Percentiles rank a stretch among this genome's conserved stretches.
Evolutionary conservation across 1,139 yeast genomes (phyloP).

Genomic region (Yamadazyma taylorii): DNA sequence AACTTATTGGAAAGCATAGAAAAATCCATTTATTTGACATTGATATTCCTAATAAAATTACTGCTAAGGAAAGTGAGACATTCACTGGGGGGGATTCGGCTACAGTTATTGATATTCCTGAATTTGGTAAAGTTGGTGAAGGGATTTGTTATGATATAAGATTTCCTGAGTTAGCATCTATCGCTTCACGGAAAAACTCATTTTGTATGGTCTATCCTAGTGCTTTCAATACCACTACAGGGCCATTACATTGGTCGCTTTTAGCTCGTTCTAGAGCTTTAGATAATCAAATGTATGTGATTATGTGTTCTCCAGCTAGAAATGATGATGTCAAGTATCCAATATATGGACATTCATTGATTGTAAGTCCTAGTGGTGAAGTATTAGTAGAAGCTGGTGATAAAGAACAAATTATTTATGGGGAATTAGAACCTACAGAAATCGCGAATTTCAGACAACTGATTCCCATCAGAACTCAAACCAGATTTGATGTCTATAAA

Average conservation of each 20-base stretch:
- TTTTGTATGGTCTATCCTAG: constrained; percentile 94
- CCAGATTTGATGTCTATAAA: constrained; percentile 82
- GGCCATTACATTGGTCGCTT: constrained; percentile 92
- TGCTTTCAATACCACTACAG: constrained; percentile 94
- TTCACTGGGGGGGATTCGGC: constrained; percentile 78
- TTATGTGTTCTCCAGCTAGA: constrained; percentile 88
- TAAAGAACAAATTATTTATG: constrained; percentile 77
- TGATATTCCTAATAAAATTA: constrained; percentile 85
- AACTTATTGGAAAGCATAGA: constrained; percentile 79
- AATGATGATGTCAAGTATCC: constrained; percentile 71
- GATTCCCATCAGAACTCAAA: constrained; percentile 72
- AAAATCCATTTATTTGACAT: constrained; percentile 90
- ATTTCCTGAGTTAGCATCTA: constrained; percentile 85
- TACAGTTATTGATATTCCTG: constrained; percentile 69
- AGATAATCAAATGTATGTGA: constrained; percentile 79
- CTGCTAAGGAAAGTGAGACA: constrained; percentile 78
- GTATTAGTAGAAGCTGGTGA: constrained; percentile 82
- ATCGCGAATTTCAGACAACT: constrained; percentile 63
- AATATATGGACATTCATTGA: constrained; percentile 90
- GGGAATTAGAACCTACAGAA: constrained; percentile 70
- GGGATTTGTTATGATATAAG: constrained; percentile 93
- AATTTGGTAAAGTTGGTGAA: constrained; percentile 76
- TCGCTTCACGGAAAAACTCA: constrained; percentile 62
- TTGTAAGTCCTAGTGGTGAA: constrained; percentile 83
- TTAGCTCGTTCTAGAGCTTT: constrained; percentile 85